Percentiles rank a stretch among this genome's conserved stretches.
Conservation (phyloP, 441 rosid species). For the Adansonia gregorii region DNA sequence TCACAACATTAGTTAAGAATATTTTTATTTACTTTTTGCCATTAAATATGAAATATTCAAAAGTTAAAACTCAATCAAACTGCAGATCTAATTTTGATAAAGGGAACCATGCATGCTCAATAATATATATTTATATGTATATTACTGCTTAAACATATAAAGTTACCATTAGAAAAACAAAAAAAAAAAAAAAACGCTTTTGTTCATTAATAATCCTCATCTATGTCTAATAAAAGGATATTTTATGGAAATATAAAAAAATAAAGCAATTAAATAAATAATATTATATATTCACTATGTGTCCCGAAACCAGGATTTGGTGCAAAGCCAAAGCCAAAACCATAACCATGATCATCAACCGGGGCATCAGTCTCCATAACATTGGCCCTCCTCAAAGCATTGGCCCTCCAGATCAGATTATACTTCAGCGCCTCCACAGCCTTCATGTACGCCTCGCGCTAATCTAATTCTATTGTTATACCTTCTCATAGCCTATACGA, state of each 20-base stretch:
- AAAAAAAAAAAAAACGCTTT: neutral
- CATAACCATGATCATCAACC: neutral
- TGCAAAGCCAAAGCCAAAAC: neutral
- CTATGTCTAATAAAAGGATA: neutral
- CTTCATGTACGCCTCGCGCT: constrained; percentile 40
- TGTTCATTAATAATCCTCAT: neutral
- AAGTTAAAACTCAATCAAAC: too few species aligned
- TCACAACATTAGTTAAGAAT: too few species aligned
- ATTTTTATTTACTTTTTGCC: too few species aligned
- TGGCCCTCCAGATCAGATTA: constrained; percentile 33
- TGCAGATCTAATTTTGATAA: too few species aligned
- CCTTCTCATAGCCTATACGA: too few species aligned
- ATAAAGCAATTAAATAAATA: neutral
- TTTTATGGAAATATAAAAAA: neutral
- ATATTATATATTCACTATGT: neutral
- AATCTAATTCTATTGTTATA: constrained; percentile 25
- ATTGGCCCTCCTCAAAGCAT: constrained; percentile 1
- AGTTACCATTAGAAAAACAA: too few species aligned
- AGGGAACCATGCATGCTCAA: too few species aligned
- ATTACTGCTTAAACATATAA: too few species aligned
- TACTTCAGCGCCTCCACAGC: constrained; percentile 42
- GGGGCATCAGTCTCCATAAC: neutral
- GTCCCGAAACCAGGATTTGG: neutral
- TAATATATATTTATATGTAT: too few species aligned
- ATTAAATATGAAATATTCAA: too few species aligned